Percentiles rank a stretch among this genome's conserved stretches.
Conservation (phyloP, 306 rosid genomes). For the Prunus campanulata region DNA sequence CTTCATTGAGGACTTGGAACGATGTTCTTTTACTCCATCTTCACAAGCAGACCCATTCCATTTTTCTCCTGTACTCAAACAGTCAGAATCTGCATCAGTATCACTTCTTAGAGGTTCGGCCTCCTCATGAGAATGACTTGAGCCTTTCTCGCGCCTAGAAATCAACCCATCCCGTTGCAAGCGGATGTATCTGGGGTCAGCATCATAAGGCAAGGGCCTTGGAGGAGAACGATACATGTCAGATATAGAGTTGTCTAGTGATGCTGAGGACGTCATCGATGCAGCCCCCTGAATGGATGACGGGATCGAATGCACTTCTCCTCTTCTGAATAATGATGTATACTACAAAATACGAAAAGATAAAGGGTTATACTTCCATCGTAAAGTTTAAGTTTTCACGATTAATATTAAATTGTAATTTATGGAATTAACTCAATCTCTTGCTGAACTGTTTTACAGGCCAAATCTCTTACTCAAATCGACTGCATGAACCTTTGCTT, state of each 20-base stretch:
- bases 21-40: conserved; percentile 69
- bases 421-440: too few species aligned
- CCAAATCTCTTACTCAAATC: too few species aligned
- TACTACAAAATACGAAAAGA: conserved; percentile 51
- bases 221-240: conserved; percentile 95
- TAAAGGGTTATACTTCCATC: conserved; percentile 17
- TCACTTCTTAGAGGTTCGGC: conserved; percentile 82
- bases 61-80: conserved; percentile 60
- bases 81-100: conserved; percentile 58
- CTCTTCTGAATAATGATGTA: conserved; percentile 73
- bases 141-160: conserved; percentile 89
- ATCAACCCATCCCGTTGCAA: conserved; percentile 74
- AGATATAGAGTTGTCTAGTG: conserved; percentile 74
- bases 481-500: too few species aligned
- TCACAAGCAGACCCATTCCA: conserved; percentile 72
- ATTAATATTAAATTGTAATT: conserved; percentile 5
- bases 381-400: conserved; percentile 7
- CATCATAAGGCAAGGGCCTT: conserved; percentile 94
- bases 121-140: conserved; percentile 85
- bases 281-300: conserved; percentile 82
- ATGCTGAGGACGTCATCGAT: conserved; percentile 67
- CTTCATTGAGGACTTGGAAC: conserved; percentile 58
- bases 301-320: conserved; percentile 71
- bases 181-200: conserved; percentile 68
- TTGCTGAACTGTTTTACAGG: too few species aligned